Base-by-base conservation (phyloP, 1,284 basidiomycete species). In the Ceratobasidium theobromae region DNA sequence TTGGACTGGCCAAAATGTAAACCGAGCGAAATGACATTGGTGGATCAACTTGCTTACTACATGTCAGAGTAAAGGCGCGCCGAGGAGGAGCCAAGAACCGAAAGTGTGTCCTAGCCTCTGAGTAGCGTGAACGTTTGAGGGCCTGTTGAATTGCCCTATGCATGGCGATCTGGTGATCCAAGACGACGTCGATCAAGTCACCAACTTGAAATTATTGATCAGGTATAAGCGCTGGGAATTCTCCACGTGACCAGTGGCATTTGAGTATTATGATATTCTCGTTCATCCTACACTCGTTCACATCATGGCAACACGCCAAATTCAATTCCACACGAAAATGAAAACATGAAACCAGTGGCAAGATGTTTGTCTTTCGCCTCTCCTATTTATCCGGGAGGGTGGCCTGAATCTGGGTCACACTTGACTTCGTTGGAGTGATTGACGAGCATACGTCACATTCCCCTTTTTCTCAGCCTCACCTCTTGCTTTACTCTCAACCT, bases 1-100 rank as follows among this genome's bases (percentile, higher is more conserved):
- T 1, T 46, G 40, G 30, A 54, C 76, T 77, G 55, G 21, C 27
- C 16, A 23, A 40, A 9, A 16, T 21, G 27, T 65, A 58, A 16
- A 52, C 30, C 1, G 43, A n/a, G 30, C n/a, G n/a, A n/a, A 40
- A 33, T 55, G 21, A 41, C 40, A 51, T n/a, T 32, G 18, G n/a
- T 6, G 18, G 28, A 32, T 8, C 35, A 32, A 66, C 48, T 38
- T 8, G 35, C 57, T 49, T 33, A 62, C 57, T 62, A 18, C 45
- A 28, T 12, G 57, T 62, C 14, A 14, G 33, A 16, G 45, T 35
- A 28, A 62, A 51, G 16, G 46, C 18, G 33, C 57, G 45, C 12
- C 28, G 32, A 18, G 46, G n/a, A 5, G 18, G 5, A 12, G 33
- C 32, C 18, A 30, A 23, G 8, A 28, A 6, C 23, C 28, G 23